phyloP scores from a whole-genome alignment of 75 land plant species.

The Selaginella moellendorffii region DNA sequence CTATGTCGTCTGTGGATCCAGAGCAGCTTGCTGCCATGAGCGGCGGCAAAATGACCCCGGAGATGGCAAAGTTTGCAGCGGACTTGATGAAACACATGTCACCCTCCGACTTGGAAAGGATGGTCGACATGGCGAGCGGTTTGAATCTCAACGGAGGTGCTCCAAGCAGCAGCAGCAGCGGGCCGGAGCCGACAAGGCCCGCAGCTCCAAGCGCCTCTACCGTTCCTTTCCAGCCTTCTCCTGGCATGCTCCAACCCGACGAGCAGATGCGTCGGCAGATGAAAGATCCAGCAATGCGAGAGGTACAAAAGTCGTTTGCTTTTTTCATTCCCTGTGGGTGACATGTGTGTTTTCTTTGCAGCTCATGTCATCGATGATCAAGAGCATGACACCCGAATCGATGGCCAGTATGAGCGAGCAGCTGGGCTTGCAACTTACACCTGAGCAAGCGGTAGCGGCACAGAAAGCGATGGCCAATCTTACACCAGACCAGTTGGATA shows the following conservation, averaged over 20 bases:
- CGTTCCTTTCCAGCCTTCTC: conserved; percentile 12
- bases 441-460: conserved; percentile 77
- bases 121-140: too few species aligned
- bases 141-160: too few species aligned
- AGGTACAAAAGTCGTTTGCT: too few species aligned
- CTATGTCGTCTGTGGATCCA: conserved; percentile 46
- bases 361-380: conserved; percentile 83
- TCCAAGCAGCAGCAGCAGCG: conserved; percentile 4
- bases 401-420: conserved; percentile 91
- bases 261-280: too few species aligned
- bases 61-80: conserved; percentile 63
- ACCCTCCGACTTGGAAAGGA: conserved; percentile 73
- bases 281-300: conserved; percentile 83
- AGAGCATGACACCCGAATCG: conserved; percentile 85
- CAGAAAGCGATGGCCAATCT: conserved; percentile 82
- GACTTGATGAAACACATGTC: conserved; percentile 69
- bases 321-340: too few species aligned
- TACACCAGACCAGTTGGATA: conserved; percentile 66
- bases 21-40: conserved; percentile 43
- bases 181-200: too few species aligned
- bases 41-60: conserved; percentile 58
- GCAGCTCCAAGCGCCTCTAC: conserved; percentile 16
- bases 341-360: conserved; percentile 15
- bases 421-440: conserved; percentile 67
- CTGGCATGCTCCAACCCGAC: too few species aligned